phyloP scores from a whole-genome alignment of 2,329 filamentous ascomycete genomes.

The Diaporthe sp. region DNA sequence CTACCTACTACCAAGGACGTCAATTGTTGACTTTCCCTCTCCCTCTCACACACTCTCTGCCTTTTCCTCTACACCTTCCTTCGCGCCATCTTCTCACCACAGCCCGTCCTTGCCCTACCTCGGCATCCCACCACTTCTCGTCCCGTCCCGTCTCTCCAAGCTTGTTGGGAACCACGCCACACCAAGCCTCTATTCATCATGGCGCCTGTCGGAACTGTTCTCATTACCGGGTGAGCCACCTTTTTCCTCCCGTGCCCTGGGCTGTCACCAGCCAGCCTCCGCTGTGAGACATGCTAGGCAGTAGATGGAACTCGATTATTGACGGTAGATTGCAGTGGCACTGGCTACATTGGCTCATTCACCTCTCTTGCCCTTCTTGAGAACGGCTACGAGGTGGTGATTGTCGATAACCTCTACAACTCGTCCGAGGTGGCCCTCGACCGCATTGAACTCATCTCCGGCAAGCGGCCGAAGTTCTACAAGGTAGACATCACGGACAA shows the following conservation, averaged over 20 bases:
- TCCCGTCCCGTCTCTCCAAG: neutral
- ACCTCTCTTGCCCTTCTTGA: conserved; percentile 92
- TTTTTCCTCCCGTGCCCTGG: conserved; percentile 38
- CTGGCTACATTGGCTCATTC: conserved; percentile 99
- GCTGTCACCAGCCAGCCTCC: conserved; percentile 8
- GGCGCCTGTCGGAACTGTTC: conserved; percentile 81
- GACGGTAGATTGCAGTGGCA: conserved; percentile 76
- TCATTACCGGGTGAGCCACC: conserved; percentile 87
- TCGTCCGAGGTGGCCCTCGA: conserved; percentile 92
- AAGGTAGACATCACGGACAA: conserved; percentile 91
- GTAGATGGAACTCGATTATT: conserved; percentile 39
- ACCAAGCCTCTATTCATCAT: conserved; percentile 34
- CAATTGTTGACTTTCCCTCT: neutral
- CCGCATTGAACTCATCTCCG: conserved; percentile 93
- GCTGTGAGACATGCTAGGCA: neutral
- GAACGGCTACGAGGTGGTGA: conserved; percentile 95
- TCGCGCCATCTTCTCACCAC: neutral
- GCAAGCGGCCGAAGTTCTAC: conserved; percentile 88
- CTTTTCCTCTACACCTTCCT: neutral
- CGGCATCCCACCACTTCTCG: neutral
- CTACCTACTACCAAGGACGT: neutral
- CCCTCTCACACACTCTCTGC: neutral
- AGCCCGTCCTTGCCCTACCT: neutral
- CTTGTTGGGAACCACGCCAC: neutral
- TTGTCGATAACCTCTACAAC: conserved; percentile 98